Evolutionary conservation across 2,329 filamentous ascomycete species (phyloP).

Genomic region (Fusarium irregulare): DNA sequence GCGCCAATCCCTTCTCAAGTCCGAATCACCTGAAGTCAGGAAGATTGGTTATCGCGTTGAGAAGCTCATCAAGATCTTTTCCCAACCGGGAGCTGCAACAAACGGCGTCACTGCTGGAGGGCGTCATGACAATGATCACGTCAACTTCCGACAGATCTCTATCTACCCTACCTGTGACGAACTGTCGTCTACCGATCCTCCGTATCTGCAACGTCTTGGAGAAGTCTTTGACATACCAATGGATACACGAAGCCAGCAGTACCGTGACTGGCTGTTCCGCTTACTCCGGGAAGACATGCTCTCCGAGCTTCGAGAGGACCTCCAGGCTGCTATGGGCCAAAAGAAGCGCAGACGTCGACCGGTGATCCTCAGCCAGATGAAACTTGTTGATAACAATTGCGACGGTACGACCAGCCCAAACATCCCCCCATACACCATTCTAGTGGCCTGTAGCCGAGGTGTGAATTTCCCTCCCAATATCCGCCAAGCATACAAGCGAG

Average conservation of each 20-base stretch:
- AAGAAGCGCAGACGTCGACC: slow-evolving; percentile 58
- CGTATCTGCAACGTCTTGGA: slow-evolving; percentile 66
- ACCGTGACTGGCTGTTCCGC: slow-evolving; percentile 79
- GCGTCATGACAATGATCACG: slow-evolving; percentile 78
- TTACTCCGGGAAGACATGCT: slow-evolving; percentile 78
- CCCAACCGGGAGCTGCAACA: background rate
- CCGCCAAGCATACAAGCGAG: slow-evolving; percentile 49
- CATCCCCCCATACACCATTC: slow-evolving; percentile 52
- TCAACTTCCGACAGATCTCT: slow-evolving; percentile 68
- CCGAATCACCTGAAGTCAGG: slow-evolving; percentile 41
- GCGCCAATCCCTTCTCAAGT: slow-evolving; percentile 38
- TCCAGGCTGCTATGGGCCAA: slow-evolving; percentile 61
- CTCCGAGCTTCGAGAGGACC: slow-evolving; percentile 70
- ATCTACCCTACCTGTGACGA: slow-evolving; percentile 76
- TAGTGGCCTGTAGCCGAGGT: slow-evolving; percentile 56
- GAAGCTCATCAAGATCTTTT: slow-evolving; percentile 50
- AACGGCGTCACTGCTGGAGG: slow-evolving; percentile 63
- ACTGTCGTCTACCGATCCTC: slow-evolving; percentile 61
- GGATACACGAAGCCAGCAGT: slow-evolving; percentile 55
- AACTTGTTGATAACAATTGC: slow-evolving; percentile 53
- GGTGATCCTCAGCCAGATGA: slow-evolving; percentile 55
- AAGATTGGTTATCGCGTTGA: slow-evolving; percentile 53
- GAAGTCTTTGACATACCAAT: slow-evolving; percentile 58
- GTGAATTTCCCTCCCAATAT: slow-evolving; percentile 57
- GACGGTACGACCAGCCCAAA: slow-evolving; percentile 37